Evolutionary conservation across 371 early-diverging fungal genomes (phyloP).

Genomic region (Batrachochytrium dendrobatidis): DNA sequence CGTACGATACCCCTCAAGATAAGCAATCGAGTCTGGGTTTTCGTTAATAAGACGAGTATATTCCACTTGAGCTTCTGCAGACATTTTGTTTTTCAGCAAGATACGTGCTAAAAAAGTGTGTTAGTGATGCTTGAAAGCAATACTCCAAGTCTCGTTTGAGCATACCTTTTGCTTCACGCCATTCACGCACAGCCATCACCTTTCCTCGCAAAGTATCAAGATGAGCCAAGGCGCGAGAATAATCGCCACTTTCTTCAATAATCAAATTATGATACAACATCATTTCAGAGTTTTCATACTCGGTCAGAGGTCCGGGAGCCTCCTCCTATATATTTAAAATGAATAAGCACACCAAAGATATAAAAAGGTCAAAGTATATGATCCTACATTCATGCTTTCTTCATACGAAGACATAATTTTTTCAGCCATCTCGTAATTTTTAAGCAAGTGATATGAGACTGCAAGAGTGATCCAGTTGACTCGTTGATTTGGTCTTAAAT

Average conservation of each 20-base stretch:
- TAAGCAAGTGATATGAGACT: conserved; percentile 73
- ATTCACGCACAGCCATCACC: conserved; percentile 62
- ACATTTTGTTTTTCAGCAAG: conserved; percentile 55
- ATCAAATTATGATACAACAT: conserved; percentile 67
- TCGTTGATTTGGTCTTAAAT: conserved; percentile 59
- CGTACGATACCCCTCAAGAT: conserved; percentile 58
- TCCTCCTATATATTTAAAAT: background rate
- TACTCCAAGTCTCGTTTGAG: background rate
- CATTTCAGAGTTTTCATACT: conserved; percentile 72
- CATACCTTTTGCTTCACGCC: conserved; percentile 53
- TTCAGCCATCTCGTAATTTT: conserved; percentile 65
- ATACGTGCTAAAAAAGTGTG: conserved; percentile 50
- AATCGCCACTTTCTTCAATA: conserved; percentile 73
- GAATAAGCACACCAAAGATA: conserved; percentile 1
- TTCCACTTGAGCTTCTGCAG: conserved; percentile 63
- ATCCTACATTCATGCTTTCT: background rate
- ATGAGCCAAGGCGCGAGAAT: conserved; percentile 64
- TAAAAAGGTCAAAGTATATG: background rate
- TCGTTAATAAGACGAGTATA: conserved; percentile 66
- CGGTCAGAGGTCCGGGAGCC: conserved; percentile 25
- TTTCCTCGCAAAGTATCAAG: conserved; percentile 59
- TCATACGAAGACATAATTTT: conserved; percentile 56
- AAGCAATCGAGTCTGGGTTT: conserved; percentile 73
- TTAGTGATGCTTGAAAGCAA: background rate
- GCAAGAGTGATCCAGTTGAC: conserved; percentile 83